Evolutionary conservation across 1,139 yeast genomes (phyloP), one percentile per base, ranked within the genome.

Genomic region (Casaregolazyma suthepensis): DNA sequence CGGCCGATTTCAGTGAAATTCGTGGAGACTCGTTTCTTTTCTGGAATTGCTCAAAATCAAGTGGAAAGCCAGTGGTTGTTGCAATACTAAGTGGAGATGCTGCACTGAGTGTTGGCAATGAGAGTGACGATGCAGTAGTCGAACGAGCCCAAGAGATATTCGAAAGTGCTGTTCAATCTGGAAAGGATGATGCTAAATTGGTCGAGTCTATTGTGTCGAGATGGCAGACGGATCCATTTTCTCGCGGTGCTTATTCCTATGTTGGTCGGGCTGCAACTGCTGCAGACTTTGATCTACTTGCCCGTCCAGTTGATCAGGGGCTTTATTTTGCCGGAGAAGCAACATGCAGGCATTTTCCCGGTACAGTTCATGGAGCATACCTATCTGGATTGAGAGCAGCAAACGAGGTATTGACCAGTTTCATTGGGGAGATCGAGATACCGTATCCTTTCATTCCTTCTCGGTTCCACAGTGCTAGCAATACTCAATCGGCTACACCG

Each of bases 241-340:
- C 74, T 1, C 58, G 67, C 22, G 77, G 77, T 3, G 66, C 77
- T 1, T 74, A 68, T 56, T 73, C 76, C 2, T 74, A 71, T 55
- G 72, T 74, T 19, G 77, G 77, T 1, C 63, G 64, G 9, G 74
- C 71, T 20, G 77, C 75, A 12, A 69, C 75, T 2, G 74, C 73
- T 6, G 74, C 69, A 0, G 78, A 74, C 53, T 75, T 71, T 54
- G 77, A 74, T 45, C 56, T 67, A 15, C 61, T 74, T 51, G 76
- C 76, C 1, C 61, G 72, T 22, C 75, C 75, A 1, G 67, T 72
- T 19, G 67, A 64, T 38, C 64, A 70, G 37, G 61, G 68, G 10
- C 56, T 74, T 49, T 73, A 69, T 56, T 74, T 74, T 57, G 78
- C 77, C 0, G 78, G 78, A 38, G 78, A 74, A 52, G 77, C 77